These are phyloP conservation scores for Lycium ferocissimum DNA, from an alignment of 257 asterid genomes.

Conservation along the genomic window DNA sequence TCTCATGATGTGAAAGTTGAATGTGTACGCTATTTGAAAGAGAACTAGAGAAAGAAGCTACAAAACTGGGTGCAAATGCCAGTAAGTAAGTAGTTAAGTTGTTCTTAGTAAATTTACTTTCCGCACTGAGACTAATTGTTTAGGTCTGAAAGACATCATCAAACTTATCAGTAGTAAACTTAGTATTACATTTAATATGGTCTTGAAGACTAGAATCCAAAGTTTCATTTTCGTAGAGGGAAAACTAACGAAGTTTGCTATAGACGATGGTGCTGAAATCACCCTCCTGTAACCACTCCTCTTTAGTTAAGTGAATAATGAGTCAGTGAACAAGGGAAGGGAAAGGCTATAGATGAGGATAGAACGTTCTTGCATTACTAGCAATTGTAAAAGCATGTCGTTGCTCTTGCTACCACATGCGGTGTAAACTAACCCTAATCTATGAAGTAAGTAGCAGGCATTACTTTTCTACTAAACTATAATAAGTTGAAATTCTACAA, in stretches of 20 bases:
- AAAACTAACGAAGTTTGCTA: background rate
- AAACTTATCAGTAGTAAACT: background rate
- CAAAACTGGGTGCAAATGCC: background rate
- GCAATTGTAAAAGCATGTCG: background rate
- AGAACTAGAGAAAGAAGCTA: background rate
- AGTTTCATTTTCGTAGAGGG: background rate
- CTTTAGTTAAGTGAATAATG: background rate
- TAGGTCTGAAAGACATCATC: background rate
- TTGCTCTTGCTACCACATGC: background rate
- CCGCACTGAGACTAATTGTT: background rate
- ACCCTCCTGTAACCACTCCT: background rate
- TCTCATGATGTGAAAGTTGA: slow-evolving; percentile 17
- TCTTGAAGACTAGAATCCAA: background rate
- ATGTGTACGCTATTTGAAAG: background rate
- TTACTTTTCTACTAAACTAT: too few species aligned
- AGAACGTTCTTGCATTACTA: background rate
- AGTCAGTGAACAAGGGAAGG: background rate
- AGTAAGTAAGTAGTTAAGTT: background rate
- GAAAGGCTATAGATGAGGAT: background rate
- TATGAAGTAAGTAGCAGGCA: too few species aligned
- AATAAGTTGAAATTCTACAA: too few species aligned
- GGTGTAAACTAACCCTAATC: too few species aligned
- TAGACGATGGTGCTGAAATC: background rate
- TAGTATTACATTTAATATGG: background rate
- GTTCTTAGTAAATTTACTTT: background rate